phyloP scores from a whole-genome alignment of 2,329 filamentous ascomycete genomes.

The Pyricularia grisea region DNA sequence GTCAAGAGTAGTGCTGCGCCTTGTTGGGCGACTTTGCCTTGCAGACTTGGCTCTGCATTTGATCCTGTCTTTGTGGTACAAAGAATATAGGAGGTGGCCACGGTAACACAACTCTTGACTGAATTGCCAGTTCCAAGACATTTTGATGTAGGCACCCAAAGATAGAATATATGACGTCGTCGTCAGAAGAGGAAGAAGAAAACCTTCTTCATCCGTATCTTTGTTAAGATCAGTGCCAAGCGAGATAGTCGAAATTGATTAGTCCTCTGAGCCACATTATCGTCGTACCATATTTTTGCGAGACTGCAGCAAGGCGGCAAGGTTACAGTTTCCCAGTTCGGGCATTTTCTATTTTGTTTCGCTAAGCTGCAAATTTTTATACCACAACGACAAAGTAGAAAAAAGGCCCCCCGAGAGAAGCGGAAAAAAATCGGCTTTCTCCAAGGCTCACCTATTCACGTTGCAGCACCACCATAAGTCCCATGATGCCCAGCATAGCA shows the following conservation, averaged over 20 bases:
- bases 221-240: not conserved
- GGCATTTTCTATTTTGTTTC: not conserved
- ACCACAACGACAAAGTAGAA: not conserved
- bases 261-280: not conserved
- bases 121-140: not conserved
- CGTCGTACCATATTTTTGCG: not conserved
- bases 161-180: not conserved
- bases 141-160: not conserved
- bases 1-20: not conserved
- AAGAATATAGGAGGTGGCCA: not conserved
- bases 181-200: not conserved
- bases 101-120: not conserved
- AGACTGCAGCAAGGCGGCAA: not conserved
- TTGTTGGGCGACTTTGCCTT: not conserved
- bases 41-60: not conserved
- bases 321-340: not conserved
- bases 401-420: not conserved
- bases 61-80: not conserved
- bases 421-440: not conserved
- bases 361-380: not conserved
- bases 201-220: not conserved
- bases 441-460: constrained; percentile 51
- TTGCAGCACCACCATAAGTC: constrained; percentile 83
- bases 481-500: constrained; percentile 90
- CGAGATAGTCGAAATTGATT: not conserved